A percentile compares a stretch with the other conserved stretches of the same genome.
Conservation (phyloP, 192 early-diverging fungal species). For the Coemansia sp. region DNA sequence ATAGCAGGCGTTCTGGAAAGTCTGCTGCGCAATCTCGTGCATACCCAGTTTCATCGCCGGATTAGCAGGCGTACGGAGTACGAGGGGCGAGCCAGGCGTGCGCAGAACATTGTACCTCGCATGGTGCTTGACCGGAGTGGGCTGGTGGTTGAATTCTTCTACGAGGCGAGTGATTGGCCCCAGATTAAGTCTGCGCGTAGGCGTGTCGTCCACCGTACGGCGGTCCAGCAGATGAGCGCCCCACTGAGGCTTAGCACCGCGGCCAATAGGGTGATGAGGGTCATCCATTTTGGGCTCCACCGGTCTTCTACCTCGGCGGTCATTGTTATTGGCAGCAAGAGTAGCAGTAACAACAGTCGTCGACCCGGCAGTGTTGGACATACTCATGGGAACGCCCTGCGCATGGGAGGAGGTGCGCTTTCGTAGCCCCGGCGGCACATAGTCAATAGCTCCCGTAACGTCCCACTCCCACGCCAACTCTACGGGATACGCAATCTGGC, state of each 20-base stretch:
- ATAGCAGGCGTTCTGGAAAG: conserved; percentile 35
- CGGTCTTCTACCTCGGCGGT: background rate
- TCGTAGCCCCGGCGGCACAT: conserved; percentile 26
- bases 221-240: conserved; percentile 33
- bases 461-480: conserved; percentile 30
- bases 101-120: conserved; percentile 12
- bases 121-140: background rate
- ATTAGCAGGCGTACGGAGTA: conserved; percentile 24
- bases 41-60: background rate
- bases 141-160: conserved; percentile 34
- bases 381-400: background rate
- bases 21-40: conserved; percentile 17
- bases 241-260: conserved; percentile 17
- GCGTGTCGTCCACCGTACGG: conserved; percentile 42
- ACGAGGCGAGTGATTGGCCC: conserved; percentile 44
- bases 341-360: conserved; percentile 21
- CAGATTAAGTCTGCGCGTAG: conserved; percentile 35
- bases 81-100: conserved; percentile 23
- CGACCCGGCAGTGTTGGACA: conserved; percentile 17
- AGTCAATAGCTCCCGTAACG: conserved; percentile 13
- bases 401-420: background rate
- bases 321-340: conserved; percentile 1
- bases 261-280: background rate
- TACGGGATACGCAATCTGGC: conserved; percentile 26
- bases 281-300: background rate